Evolutionary conservation across 305 asterid species (phyloP).

Genomic region (Fraxinus paxiana): DNA sequence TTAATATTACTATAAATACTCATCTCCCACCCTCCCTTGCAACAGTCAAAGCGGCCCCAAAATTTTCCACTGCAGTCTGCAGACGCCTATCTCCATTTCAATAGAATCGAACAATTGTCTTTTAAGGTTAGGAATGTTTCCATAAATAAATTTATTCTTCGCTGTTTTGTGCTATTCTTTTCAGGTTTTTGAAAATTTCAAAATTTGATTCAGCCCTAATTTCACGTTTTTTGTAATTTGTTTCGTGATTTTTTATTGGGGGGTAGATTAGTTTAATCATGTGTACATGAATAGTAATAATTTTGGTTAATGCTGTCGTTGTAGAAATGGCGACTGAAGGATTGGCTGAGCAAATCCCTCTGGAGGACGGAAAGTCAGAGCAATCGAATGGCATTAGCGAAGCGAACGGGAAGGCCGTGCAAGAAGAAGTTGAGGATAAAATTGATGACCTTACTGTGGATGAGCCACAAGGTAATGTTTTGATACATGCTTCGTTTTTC

Average conservation of each 20-base stretch:
- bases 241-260: background rate
- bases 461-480: slow-evolving; percentile 52
- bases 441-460: slow-evolving; percentile 48
- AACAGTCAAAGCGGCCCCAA: background rate
- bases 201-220: background rate
- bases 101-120: background rate
- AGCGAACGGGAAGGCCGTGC: slow-evolving; percentile 24
- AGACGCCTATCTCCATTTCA: background rate
- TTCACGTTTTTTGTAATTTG: background rate
- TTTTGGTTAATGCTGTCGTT: background rate
- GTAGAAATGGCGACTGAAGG: background rate
- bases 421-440: slow-evolving; percentile 50
- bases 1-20: background rate
- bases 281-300: background rate
- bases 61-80: background rate
- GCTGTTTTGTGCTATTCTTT: background rate
- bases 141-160: background rate
- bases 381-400: slow-evolving; percentile 23
- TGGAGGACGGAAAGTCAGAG: slow-evolving; percentile 40
- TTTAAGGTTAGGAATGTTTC: background rate
- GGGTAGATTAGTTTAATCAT: background rate
- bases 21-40: background rate
- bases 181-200: background rate
- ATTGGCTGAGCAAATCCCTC: slow-evolving; percentile 20
- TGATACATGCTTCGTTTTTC: background rate